A percentile compares a stretch with the other conserved stretches of the same genome.
phyloP scores from a whole-genome alignment of 2,329 filamentous ascomycete genomes.

The Colletotrichum karsti region DNA sequence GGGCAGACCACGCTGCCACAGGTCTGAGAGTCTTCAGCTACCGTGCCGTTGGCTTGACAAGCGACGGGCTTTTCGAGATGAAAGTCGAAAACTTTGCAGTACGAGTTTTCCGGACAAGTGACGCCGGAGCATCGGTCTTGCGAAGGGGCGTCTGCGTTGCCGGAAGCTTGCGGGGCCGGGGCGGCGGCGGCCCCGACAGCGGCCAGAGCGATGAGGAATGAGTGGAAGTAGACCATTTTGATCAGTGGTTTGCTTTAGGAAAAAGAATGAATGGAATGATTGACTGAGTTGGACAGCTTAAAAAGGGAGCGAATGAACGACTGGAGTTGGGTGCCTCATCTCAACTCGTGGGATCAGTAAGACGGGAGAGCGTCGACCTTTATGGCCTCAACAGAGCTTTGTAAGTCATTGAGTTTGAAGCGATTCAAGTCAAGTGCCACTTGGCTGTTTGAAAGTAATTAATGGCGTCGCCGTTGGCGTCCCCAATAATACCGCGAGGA shows the following conservation, averaged over 20 bases:
- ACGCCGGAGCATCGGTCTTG: constrained; percentile 11
- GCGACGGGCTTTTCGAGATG: constrained; percentile 5
- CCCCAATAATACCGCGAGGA: neutral
- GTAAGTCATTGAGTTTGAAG: neutral
- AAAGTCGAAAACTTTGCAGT: constrained; percentile 22
- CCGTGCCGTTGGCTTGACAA: constrained; percentile 16
- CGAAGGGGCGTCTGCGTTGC: neutral
- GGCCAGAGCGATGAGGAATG: neutral
- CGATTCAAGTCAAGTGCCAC: constrained; percentile 1
- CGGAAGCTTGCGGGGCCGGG: constrained; percentile 1
- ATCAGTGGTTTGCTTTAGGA: neutral
- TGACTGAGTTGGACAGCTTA: neutral
- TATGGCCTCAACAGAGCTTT: neutral
- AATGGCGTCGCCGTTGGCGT: neutral
- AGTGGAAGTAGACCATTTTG: constrained; percentile 11
- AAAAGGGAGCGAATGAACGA: neutral
- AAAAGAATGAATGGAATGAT: neutral
- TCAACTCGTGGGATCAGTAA: neutral
- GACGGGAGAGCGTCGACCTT: neutral
- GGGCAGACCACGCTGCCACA: constrained; percentile 23
- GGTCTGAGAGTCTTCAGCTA: neutral
- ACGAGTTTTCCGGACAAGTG: constrained; percentile 10
- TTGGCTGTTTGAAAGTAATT: constrained; percentile 13
- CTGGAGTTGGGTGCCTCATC: neutral
- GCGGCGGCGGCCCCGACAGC: neutral